Evolutionary conservation across 306 rosid genomes (phyloP).

Genomic region (Vicia faba): DNA sequence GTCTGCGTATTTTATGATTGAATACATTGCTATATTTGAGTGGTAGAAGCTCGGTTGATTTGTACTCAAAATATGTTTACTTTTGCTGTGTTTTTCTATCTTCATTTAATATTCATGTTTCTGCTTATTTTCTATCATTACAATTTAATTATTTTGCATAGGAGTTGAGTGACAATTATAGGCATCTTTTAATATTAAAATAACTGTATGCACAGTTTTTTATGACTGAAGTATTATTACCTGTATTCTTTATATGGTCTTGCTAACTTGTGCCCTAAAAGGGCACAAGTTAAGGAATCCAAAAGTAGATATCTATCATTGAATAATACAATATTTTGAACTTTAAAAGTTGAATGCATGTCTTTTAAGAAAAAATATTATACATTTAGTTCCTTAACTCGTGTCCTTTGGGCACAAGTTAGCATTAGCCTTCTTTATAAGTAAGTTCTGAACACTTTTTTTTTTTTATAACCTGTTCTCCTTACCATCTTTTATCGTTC

Average conservation of each 20-base stretch:
- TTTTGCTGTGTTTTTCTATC: background rate
- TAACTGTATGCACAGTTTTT: background rate
- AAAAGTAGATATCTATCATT: no score
- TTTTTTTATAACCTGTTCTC: no score
- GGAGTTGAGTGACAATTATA: background rate
- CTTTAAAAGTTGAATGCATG: no score
- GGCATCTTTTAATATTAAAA: constrained; percentile 1
- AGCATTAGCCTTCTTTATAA: background rate
- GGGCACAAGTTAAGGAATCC: no score
- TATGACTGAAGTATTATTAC: background rate
- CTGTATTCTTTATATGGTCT: background rate
- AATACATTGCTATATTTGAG: background rate
- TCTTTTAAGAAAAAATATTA: no score
- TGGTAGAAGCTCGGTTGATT: background rate
- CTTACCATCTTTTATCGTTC: no score
- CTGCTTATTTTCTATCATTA: background rate
- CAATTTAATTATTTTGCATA: background rate
- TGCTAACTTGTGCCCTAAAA: no score
- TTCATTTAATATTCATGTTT: background rate
- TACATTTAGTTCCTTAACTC: no score
- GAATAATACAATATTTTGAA: no score
- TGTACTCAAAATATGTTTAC: background rate
- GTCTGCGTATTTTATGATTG: background rate
- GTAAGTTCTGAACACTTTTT: constrained; percentile 9
- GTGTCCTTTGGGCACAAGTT: no score